Base-by-base conservation (phyloP, 805 yeast genomes). In the Maudiozyma turicensis region DNA sequence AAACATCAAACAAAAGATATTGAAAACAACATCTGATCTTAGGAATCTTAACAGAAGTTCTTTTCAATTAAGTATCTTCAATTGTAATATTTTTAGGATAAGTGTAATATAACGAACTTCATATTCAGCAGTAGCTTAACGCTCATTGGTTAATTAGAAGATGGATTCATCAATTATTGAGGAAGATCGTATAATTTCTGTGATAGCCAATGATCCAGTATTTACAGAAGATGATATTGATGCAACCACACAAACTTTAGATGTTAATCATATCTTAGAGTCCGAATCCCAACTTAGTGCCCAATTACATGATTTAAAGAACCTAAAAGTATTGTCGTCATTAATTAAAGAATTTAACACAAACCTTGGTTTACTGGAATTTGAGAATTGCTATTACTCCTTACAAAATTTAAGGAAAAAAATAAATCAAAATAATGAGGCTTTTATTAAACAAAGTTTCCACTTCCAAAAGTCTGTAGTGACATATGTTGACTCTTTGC, bases 381-480 rank as follows among this genome's bases (percentile, higher is more conserved):
- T 63, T n/a, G 67, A 63, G 44, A 63, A 62, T 50, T 63, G 67
- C 46, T 65, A 60, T 46, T 58, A 61, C 49, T 62, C 68, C 2
- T 48, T 65, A 35, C 52, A 58, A 37, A 54, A 56, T 8, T 40
- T 65, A 41, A 57, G 58, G 15, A 60, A 53, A 41, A 63, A 58
- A 46, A 43, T 63, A 8, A 50, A 52, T 29, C 46, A 51, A 13
- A 54, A 54, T 26, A 53, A 52, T 40, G 47, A 53, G 11, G 30
- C 50, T 2, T 45, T 44, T 28, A 40, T 55, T 11, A 55, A 53
- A 42, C 61, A 59, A 46, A 55, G 59, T 31, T 52, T 58, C 44
- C 60, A 53, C 30, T 61, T 64, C 45, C 64, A 63, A 47, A 59
- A 59, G 43, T 58, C 66, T 3, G 50, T 64, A 3, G 49, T 51